phyloP scores from a whole-genome alignment of 2,329 filamentous ascomycete species.

The Fusarium tuaranense region DNA sequence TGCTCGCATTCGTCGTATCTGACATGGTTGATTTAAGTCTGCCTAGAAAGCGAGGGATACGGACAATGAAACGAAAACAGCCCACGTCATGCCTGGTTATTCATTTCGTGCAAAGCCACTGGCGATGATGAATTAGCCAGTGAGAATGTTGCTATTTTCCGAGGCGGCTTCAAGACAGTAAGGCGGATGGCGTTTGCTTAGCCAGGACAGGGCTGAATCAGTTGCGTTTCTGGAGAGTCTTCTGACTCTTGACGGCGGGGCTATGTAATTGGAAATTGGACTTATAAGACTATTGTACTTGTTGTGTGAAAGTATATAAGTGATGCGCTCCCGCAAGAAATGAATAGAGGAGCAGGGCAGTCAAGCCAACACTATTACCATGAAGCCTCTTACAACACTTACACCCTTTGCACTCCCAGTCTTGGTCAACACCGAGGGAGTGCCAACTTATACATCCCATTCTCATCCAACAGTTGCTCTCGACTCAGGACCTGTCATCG shows the following conservation, averaged over 20 bases:
- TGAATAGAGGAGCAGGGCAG: background rate
- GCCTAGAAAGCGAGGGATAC: constrained; percentile 9
- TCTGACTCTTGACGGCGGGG: background rate
- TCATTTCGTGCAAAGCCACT: background rate
- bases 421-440: background rate
- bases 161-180: background rate
- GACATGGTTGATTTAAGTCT: background rate
- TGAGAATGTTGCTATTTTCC: background rate
- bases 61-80: background rate
- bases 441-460: background rate
- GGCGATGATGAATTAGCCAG: background rate
- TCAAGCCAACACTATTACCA: background rate
- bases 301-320: background rate
- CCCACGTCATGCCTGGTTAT: background rate
- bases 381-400: constrained; percentile 15
- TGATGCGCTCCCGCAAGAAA: too few relatives aligned
- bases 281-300: too few relatives aligned
- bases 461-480: constrained; percentile 24
- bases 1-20: constrained; percentile 15
- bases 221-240: too few relatives aligned
- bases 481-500: constrained; percentile 32
- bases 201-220: background rate
- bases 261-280: background rate
- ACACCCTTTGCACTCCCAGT: constrained; percentile 5
- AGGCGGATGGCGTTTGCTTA: background rate